These are phyloP conservation scores for Entonaema liquescens DNA, from an alignment of 495 filamentous ascomycete species.

Conservation along the genomic window DNA sequence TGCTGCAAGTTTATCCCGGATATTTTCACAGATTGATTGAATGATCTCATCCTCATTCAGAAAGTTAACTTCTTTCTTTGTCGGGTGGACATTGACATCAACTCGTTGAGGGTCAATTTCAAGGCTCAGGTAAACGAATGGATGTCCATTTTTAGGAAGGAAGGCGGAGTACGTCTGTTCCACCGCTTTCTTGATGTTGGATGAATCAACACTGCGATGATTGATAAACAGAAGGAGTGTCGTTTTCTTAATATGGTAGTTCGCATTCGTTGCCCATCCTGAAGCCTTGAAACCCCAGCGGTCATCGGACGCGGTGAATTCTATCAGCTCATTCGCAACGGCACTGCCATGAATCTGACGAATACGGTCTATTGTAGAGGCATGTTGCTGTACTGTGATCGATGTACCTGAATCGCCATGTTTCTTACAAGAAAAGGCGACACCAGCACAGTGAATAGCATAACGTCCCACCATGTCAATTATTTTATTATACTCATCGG, in stretches of 20 bases:
- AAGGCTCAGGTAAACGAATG: constrained; percentile 91
- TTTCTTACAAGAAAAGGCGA: constrained; percentile 97
- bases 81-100: constrained; percentile 98
- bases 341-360: constrained; percentile 86
- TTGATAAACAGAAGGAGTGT: constrained; percentile 95
- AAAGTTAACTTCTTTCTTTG: constrained; percentile 98
- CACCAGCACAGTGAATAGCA: constrained; percentile 90
- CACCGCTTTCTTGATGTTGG: constrained; percentile 84
- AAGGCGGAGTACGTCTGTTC: constrained; percentile 92
- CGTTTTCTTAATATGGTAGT: constrained; percentile 93
- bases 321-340: constrained; percentile 89
- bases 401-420: constrained; percentile 85
- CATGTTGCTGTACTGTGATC: constrained; percentile 76
- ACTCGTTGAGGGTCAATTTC: constrained; percentile 93
- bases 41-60: constrained; percentile 98
- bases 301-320: constrained; percentile 74
- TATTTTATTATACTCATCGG: constrained; percentile 98
- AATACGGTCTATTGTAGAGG: constrained; percentile 81
- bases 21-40: constrained; percentile 82
- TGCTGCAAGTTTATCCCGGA: constrained; percentile 79
- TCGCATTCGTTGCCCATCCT: constrained; percentile 90
- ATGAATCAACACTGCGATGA: constrained; percentile 94
- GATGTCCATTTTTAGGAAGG: constrained; percentile 93
- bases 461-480: constrained; percentile 94
- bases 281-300: constrained; percentile 84